Conservation (phyloP, 1,284 basidiomycete genomes). For the Puccinia novopanici region DNA sequence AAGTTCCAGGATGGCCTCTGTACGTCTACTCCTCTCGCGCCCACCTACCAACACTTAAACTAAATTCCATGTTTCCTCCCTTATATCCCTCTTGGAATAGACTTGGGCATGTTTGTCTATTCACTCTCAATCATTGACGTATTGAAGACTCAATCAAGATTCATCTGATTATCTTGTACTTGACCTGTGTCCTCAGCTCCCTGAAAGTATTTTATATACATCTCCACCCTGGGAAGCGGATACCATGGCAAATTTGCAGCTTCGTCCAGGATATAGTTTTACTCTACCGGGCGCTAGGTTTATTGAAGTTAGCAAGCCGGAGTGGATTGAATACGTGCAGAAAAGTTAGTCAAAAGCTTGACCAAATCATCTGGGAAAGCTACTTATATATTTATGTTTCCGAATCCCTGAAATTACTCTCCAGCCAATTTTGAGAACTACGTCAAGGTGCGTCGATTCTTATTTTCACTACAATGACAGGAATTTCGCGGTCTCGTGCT, state of each 20-base stretch:
- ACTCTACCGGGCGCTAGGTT: slow-evolving; percentile 30
- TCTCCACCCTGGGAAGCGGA: neutral
- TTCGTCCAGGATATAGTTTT: slow-evolving; percentile 22
- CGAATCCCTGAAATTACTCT: neutral
- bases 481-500: neutral
- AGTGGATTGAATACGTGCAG: slow-evolving; percentile 49
- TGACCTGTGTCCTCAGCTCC: neutral
- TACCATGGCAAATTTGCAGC: neutral
- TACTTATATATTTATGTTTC: neutral
- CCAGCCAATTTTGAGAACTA: slow-evolving; percentile 31
- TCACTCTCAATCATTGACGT: neutral
- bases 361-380: neutral
- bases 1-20: slow-evolving; percentile 13
- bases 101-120: neutral
- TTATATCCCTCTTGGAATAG: neutral
- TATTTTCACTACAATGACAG: neutral
- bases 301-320: slow-evolving; percentile 49
- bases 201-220: neutral
- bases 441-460: neutral
- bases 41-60: neutral
- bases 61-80: neutral
- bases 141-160: neutral
- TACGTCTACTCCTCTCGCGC: neutral
- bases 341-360: slow-evolving; percentile 27
- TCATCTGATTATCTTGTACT: neutral